Conservation (phyloP, 1,139 yeast species). For the Meyerozyma guilliermondii region DNA sequence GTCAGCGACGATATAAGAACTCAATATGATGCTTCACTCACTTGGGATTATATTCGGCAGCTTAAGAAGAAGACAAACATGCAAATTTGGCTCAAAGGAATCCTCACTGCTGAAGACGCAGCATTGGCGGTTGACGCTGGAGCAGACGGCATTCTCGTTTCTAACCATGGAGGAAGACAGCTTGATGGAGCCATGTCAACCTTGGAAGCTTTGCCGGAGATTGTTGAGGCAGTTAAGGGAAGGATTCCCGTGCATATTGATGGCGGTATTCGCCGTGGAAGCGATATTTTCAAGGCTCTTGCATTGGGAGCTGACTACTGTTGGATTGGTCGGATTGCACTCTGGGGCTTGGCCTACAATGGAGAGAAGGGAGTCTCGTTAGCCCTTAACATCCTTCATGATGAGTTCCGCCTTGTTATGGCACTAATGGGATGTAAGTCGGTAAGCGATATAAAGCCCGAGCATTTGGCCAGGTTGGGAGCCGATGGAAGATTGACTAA, state of each 20-base stretch:
- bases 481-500: background rate
- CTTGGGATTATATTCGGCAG: constrained; percentile 7
- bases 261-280: constrained; percentile 14
- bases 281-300: constrained; percentile 12
- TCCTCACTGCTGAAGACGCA: constrained; percentile 7
- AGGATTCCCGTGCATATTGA: constrained; percentile 11
- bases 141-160: constrained; percentile 6
- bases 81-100: constrained; percentile 7
- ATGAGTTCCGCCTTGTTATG: constrained; percentile 1
- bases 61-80: constrained; percentile 7
- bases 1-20: constrained; percentile 7
- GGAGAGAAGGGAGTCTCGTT: constrained; percentile 3
- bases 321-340: background rate
- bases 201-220: constrained; percentile 6
- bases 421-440: background rate
- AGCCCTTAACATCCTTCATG: constrained; percentile 1
- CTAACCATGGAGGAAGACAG: constrained; percentile 9
- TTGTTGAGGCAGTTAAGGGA: constrained; percentile 2
- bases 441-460: background rate
- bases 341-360: constrained; percentile 12
- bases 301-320: constrained; percentile 9
- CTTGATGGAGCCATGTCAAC: constrained; percentile 7
- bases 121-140: constrained; percentile 6
- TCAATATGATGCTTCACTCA: constrained; percentile 11
- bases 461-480: constrained; percentile 1